These are phyloP conservation scores for Trametes maxima DNA, from an alignment of 768 basidiomycete species.

Conservation along the genomic window DNA sequence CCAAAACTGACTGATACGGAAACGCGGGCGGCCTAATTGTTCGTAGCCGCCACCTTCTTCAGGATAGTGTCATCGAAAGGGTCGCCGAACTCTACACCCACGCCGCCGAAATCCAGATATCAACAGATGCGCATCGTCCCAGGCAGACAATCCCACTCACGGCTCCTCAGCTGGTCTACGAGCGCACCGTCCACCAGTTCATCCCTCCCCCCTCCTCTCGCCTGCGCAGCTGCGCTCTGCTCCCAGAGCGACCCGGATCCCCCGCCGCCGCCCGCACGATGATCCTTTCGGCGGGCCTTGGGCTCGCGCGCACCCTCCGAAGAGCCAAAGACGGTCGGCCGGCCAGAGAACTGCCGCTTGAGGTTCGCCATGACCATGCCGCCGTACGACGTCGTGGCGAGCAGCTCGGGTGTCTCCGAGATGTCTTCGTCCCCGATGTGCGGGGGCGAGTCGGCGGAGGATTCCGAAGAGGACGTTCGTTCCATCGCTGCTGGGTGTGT, in stretches of 20 bases:
- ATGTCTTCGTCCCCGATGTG: neutral
- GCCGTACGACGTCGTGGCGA: neutral
- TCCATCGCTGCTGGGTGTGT: conserved; percentile 17
- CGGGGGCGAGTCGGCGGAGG: conserved; percentile 25
- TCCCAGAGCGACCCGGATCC: conserved; percentile 1
- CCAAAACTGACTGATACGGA: neutral
- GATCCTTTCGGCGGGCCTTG: conserved; percentile 29
- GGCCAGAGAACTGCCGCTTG: conserved; percentile 16
- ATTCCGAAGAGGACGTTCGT: conserved; percentile 27
- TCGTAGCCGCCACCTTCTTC: conserved; percentile 24
- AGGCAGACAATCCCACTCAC: conserved; percentile 12
- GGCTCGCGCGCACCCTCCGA: conserved; percentile 21
- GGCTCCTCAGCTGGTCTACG: conserved; percentile 25
- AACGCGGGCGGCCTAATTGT: neutral
- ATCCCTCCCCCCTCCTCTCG: conserved; percentile 20
- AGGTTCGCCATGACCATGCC: neutral
- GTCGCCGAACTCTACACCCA: conserved; percentile 32
- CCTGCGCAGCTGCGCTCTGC: neutral
- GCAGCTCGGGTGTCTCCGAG: neutral
- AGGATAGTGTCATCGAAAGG: conserved; percentile 33
- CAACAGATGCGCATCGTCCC: neutral
- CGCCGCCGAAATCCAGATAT: neutral
- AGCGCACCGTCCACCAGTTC: conserved; percentile 28
- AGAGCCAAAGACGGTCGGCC: neutral
- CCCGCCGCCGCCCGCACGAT: neutral